Percentiles rank a stretch among this genome's conserved stretches.
These are phyloP conservation scores for Bombardia bombarda DNA, from an alignment of 495 filamentous ascomycete species.

Conservation along the genomic window DNA sequence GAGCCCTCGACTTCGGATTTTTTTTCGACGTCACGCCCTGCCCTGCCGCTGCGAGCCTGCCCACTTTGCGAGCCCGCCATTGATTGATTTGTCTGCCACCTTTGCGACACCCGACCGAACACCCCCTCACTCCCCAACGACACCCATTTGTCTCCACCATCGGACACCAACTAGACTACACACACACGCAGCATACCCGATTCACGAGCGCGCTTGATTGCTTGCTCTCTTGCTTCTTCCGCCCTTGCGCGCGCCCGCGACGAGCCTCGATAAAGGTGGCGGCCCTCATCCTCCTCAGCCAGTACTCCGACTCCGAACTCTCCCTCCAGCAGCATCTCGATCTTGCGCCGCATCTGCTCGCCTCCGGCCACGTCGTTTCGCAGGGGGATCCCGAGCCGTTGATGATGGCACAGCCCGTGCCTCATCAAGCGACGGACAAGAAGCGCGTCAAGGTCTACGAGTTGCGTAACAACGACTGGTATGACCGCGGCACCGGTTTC, in stretches of 20 bases:
- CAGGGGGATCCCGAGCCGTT: constrained; percentile 36
- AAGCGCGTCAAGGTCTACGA: constrained; percentile 99
- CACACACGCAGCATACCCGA: not conserved
- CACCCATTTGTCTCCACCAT: not conserved
- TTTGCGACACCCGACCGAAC: constrained; percentile 2
- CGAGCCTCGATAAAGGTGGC: constrained; percentile 30
- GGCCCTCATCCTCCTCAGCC: constrained; percentile 38
- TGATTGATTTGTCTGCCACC: constrained; percentile 3
- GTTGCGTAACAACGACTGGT: constrained; percentile 97
- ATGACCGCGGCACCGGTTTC: constrained; percentile 93
- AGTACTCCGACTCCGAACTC: constrained; percentile 34
- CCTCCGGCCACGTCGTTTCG: constrained; percentile 22
- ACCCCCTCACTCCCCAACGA: not conserved
- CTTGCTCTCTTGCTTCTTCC: too few species aligned
- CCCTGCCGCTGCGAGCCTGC: too few species aligned
- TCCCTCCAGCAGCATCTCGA: constrained; percentile 36
- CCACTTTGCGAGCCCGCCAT: constrained; percentile 1
- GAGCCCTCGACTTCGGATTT: not conserved
- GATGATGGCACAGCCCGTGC: constrained; percentile 83
- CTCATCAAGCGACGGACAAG: constrained; percentile 75
- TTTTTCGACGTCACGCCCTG: constrained; percentile 11
- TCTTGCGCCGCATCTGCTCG: constrained; percentile 30
- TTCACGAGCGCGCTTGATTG: too few species aligned
- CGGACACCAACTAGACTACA: too few species aligned
- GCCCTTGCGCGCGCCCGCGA: constrained; percentile 29